Evolutionary conservation across 345 rosid genomes (phyloP).

Genomic region (Geranium brycei): DNA sequence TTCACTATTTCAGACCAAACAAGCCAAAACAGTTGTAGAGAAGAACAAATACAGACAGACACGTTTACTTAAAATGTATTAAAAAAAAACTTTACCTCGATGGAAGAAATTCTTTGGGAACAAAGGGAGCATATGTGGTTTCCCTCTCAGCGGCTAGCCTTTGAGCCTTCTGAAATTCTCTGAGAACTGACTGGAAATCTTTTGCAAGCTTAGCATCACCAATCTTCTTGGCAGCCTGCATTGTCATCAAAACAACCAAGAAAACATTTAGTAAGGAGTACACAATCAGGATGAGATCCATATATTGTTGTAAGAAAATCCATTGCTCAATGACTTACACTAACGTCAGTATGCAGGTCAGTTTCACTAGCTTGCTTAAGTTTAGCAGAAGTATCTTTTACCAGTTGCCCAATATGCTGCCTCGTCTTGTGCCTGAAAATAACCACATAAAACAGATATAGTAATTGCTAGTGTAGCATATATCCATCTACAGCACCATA

Average conservation of each 20-base stretch:
- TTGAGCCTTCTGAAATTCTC: conserved; percentile 62
- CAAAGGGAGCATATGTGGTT: conserved; percentile 35
- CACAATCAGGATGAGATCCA: no score
- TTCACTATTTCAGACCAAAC: no score
- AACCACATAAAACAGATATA: no score
- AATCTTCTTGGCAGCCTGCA: conserved; percentile 58
- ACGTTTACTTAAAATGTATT: neutral
- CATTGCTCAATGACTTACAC: conserved; percentile 22
- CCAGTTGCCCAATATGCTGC: conserved; percentile 43
- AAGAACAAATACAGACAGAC: conserved; percentile 2
- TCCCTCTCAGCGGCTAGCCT: conserved; percentile 73
- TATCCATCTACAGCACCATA: no score
- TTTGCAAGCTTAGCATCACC: conserved; percentile 68
- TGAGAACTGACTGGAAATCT: conserved; percentile 50
- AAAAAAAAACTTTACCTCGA: conserved; percentile 30
- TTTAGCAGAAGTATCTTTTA: conserved; percentile 49
- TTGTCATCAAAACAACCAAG: neutral
- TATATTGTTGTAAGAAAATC: no score
- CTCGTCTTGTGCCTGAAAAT: conserved; percentile 48
- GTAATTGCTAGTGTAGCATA: no score
- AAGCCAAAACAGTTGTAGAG: neutral
- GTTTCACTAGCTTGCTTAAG: conserved; percentile 62
- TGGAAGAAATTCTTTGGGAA: conserved; percentile 35
- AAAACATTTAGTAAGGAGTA: no score
- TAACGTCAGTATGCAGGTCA: conserved; percentile 36